Evolutionary conservation across 2,329 filamentous ascomycete genomes (phyloP), one percentile per base, ranked within the genome.

Genomic region (Bertia moriformis): DNA sequence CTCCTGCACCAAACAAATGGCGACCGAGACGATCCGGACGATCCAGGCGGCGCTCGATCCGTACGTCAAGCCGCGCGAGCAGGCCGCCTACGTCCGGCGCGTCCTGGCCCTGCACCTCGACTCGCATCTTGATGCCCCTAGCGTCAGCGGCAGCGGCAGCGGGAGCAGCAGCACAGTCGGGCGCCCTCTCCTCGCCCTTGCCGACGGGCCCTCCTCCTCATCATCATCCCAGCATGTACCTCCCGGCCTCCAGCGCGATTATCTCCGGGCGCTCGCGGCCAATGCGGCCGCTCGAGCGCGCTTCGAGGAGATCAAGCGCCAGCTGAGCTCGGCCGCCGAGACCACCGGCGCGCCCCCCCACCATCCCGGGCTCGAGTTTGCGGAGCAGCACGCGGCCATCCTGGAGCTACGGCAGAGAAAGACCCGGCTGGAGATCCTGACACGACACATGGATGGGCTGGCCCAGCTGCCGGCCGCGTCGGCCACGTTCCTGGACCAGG

Each of bases 1-100:
- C n/a, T n/a, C n/a, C n/a, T n/a, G n/a, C n/a, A n/a, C n/a, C n/a
- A n/a, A n/a, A n/a, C n/a, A n/a, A n/a, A n/a, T n/a, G n/a, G n/a
- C n/a, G 19, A 42, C 56, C 15, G 58, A 65, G 14, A 49, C 51
- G 12, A 41, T 63, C 13, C 49, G 58, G 37, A 54, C 54, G 22
- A 52, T 69, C 22, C 60, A 65, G 40, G 53, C 57, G 30, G 56
- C 54, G 14, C 59, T 80, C 17, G 56, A 61, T 22, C 66, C 69
- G 3, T 74, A 65, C 43, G 59, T 78, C 41, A 71, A 69, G 39
- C 63, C 69, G 19, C 65, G 72, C 18, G 71, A 77, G 41, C 70
- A 79, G 46, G 62, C 66, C 38, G 59, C 65, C 24, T 67, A 69
- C 37, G 69, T 79, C 41, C 63, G 71, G 44, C 68, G 67, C 38